phyloP scores from a whole-genome alignment of 2,329 filamentous ascomycete genomes.

The Parafenestella ontariensis region DNA sequence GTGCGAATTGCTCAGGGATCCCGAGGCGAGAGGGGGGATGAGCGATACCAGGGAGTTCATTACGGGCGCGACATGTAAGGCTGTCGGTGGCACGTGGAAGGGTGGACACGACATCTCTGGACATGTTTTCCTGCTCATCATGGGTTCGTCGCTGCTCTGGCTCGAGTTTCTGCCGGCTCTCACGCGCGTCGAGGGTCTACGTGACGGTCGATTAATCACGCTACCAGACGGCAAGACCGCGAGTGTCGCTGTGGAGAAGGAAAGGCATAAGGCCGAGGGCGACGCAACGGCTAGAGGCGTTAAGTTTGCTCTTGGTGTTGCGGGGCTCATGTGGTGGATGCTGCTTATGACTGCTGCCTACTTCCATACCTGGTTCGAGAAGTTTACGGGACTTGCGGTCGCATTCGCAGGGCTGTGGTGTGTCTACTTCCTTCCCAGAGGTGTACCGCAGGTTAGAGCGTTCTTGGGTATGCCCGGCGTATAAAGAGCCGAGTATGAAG shows the following conservation, averaged over 20 bases:
- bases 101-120: conserved; percentile 98
- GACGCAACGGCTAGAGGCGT: conserved; percentile 58
- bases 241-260: conserved; percentile 52
- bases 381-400: conserved; percentile 65
- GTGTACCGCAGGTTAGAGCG: conserved; percentile 50
- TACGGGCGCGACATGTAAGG: conserved; percentile 81
- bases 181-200: conserved; percentile 53
- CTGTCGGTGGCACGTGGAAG: conserved; percentile 80
- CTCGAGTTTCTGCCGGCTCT: conserved; percentile 77
- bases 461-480: conserved; percentile 58
- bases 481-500: conserved; percentile 16
- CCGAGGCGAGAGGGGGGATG: conserved; percentile 56
- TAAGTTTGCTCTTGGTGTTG: conserved; percentile 64
- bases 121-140: conserved; percentile 89
- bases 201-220: conserved; percentile 71
- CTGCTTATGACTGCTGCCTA: conserved; percentile 97
- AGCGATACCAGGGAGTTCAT: conserved; percentile 60
- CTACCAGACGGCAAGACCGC: conserved; percentile 70
- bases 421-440: conserved; percentile 58
- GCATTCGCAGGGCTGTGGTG: conserved; percentile 54
- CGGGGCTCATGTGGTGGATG: conserved; percentile 88
- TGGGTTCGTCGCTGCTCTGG: conserved; percentile 81
- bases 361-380: conserved; percentile 99
- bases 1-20: conserved; percentile 69
- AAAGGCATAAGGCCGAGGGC: conserved; percentile 49